Evolutionary conservation across 2,329 filamentous ascomycete species (phyloP), one percentile per base, ranked within the genome.

Genomic region (Fusarium torreyae): DNA sequence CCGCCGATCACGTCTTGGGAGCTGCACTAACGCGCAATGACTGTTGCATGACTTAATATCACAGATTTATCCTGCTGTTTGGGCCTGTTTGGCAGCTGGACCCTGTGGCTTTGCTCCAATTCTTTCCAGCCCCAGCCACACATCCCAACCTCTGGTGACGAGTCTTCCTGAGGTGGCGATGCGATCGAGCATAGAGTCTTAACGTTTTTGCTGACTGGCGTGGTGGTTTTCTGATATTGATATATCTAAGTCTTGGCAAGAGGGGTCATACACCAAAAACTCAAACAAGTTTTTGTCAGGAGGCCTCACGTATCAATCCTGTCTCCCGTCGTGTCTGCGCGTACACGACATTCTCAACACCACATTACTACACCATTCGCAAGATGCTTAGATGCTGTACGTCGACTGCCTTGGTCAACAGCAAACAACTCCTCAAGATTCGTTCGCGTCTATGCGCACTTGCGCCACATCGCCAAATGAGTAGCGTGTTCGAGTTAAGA

Each of bases 21-120:
- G 22, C 42, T 39, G 20, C 64, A 66, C 65, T 68, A 68, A 68
- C 65, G 65, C 65, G 60, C 60, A 43, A 68, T 68, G 65, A 68
- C 50, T 61, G 4, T 15, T 10, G 2, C 65, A 68, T 68, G 65
- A 68, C 65, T 55, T 54, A 64, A 63, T 57, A 28, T n/a, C 22
- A 33, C n/a, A 31, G 28, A 36, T 50, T 50, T 40, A 20, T 28
- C 14, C 26, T 36, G 31, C 31, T 15, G 11, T 9, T 28, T 20
- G 11, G 15, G 28, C 22, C 31, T 15, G 11, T 9, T 28, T 20
- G 11, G 15, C 14, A 13, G 7, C 2, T 2, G 45, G 38, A 9
- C 13, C 15, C 17, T 66, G 63, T 66, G 62, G 61, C 62, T 61
- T 40, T 4, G 60, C 46, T 46, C 53, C 14, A 13, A 7, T 48